Evolutionary conservation across 2,329 filamentous ascomycete species (phyloP), one percentile per base, ranked within the genome.

Genomic region (Penicillium verrucosum): DNA sequence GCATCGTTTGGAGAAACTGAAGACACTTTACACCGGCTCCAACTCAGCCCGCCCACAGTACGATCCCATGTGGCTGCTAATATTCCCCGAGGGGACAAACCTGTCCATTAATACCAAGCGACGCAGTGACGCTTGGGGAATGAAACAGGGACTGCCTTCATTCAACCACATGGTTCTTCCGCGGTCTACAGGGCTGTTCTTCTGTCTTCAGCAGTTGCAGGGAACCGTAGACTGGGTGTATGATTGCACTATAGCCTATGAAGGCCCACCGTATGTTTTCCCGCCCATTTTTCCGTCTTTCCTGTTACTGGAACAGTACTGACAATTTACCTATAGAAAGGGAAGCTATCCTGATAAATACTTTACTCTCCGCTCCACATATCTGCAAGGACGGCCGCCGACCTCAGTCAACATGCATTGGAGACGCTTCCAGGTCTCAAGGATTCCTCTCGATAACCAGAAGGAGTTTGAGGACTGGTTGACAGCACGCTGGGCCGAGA

Each of bases 381-480:
- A 94, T 70, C 87, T 97, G 60, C 85, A 94, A 72, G 92, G 94
- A 12, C 85, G 90, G 1, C 88, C 92, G 0, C 94, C 93, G 1
- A 96, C 92, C 72, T 96, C 92, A 1, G 92, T 97, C 68, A 97
- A 97, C 75, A 92, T 97, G 80, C 89, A 96, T 75, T 99, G 93
- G 91, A 86, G 94, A 51, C 86, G 92, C 10, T 97, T 96, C 75
- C 83, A 84, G 34, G 72, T 97, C 14, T 82, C 83, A 23, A 86
- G 91, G 21, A 96, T 99, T 42, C 93, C 93, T 0, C 82, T 96
- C 10, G 82, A 91, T 32, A 84, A 88, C 64, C 81, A 83, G 16
- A 82, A 88, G 40, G 80, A 83, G 7, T 99, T 99, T 68, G 91
- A 95, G 56, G 68, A 81, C 3, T 99, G 94, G 94, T 80, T 97